Conservation (phyloP, 441 rosid species). For the Caryocar brasiliense region DNA sequence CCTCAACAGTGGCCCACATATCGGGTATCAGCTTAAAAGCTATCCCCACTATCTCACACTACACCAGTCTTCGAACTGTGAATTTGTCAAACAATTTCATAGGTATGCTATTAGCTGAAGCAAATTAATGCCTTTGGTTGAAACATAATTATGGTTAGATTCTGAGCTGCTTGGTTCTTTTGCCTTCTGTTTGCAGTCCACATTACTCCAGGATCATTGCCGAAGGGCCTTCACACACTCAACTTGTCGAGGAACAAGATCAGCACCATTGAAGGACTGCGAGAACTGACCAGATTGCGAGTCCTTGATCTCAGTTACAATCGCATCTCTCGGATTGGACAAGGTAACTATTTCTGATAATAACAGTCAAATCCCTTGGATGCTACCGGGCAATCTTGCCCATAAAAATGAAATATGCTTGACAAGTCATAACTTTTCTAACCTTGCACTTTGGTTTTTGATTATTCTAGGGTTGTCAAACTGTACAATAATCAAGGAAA, state of each 20-base stretch:
- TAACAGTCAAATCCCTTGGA: not conserved
- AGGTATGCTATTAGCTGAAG: slow-evolving; percentile 35
- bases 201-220: slow-evolving; percentile 62
- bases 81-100: slow-evolving; percentile 74
- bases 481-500: slow-evolving; percentile 79
- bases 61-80: slow-evolving; percentile 69
- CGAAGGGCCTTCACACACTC: slow-evolving; percentile 75
- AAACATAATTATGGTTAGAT: not conserved
- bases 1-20: slow-evolving; percentile 76
- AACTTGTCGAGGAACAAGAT: slow-evolving; percentile 83
- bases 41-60: slow-evolving; percentile 57
- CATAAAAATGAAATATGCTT: not conserved
- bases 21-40: slow-evolving; percentile 71
- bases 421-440: slow-evolving; percentile 1
- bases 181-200: slow-evolving; percentile 39
- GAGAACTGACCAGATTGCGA: slow-evolving; percentile 72
- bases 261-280: slow-evolving; percentile 66
- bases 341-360: slow-evolving; percentile 37
- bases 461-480: slow-evolving; percentile 59
- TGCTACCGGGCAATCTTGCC: not conserved
- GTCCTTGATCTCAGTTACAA: slow-evolving; percentile 85
- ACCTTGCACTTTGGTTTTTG: slow-evolving; percentile 1
- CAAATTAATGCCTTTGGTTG: not conserved
- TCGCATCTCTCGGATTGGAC: slow-evolving; percentile 79
- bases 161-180: not conserved